Evolutionary conservation across 768 basidiomycete genomes (phyloP).

Genomic region (Hydnomerulius pinastri): DNA sequence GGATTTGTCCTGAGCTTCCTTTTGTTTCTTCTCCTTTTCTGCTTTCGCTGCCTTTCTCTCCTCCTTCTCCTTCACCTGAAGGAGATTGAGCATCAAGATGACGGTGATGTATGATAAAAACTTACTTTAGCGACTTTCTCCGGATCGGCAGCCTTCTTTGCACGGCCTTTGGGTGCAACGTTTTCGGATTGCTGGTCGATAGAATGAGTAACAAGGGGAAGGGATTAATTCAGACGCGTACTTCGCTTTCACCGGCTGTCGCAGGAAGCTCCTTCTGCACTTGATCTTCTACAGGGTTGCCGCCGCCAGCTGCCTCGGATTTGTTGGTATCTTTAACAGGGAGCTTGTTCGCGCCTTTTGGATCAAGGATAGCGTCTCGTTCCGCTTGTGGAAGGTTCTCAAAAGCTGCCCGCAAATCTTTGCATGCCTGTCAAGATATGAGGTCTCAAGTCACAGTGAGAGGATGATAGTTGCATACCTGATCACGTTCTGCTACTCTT

Average conservation of each 20-base stretch:
- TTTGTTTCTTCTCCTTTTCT: slow-evolving; percentile 72
- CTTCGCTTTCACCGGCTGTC: slow-evolving; percentile 41
- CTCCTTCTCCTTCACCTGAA: slow-evolving; percentile 65
- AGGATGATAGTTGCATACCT: slow-evolving; percentile 43
- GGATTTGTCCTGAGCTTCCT: slow-evolving; percentile 71
- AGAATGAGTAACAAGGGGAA: not conserved
- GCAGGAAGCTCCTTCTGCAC: slow-evolving; percentile 27
- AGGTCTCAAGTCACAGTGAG: not conserved
- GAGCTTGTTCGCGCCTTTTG: slow-evolving; percentile 40
- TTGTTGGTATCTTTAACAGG: slow-evolving; percentile 38
- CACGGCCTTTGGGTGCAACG: slow-evolving; percentile 36
- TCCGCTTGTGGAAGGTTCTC: slow-evolving; percentile 59
- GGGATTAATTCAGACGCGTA: slow-evolving; percentile 21
- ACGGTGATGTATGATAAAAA: not conserved
- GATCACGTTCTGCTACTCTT: slow-evolving; percentile 63
- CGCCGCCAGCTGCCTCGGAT: slow-evolving; percentile 1
- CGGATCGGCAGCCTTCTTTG: slow-evolving; percentile 55
- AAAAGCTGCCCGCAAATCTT: slow-evolving; percentile 55
- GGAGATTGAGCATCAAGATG: slow-evolving; percentile 5
- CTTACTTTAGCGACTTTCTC: slow-evolving; percentile 46
- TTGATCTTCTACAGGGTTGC: slow-evolving; percentile 24
- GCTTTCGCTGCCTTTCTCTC: slow-evolving; percentile 69
- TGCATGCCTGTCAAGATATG: slow-evolving; percentile 52
- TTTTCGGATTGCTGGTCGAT: slow-evolving; percentile 20
- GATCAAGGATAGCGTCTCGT: slow-evolving; percentile 54